Conservation (phyloP, 805 yeast species). For the Candida argentea region DNA sequence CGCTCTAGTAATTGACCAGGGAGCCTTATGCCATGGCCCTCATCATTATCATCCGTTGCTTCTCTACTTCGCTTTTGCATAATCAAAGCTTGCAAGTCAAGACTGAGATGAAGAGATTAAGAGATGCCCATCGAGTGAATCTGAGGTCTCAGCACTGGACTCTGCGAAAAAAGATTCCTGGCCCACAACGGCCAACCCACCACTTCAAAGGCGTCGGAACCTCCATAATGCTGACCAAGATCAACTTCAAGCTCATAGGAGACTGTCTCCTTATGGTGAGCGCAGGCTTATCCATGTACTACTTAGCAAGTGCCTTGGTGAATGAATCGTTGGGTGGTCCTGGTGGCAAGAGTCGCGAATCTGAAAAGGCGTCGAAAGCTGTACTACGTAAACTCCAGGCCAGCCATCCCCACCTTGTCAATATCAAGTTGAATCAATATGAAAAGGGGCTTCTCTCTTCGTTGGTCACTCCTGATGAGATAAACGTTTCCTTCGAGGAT, state of each 20-base stretch:
- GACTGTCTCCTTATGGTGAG: conserved; percentile 36
- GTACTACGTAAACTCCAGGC: conserved; percentile 25
- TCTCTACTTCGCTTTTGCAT: conserved; percentile 1
- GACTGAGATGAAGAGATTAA: not conserved
- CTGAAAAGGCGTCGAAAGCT: conserved; percentile 51
- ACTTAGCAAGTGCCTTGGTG: conserved; percentile 36
- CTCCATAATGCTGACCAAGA: no score
- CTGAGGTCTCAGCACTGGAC: no score
- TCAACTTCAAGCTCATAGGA: conserved; percentile 32
- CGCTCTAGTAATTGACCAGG: conserved; percentile 49
- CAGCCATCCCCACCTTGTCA: conserved; percentile 47
- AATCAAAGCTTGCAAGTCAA: not conserved
- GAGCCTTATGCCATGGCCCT: conserved; percentile 38
- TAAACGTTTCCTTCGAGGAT: conserved; percentile 64
- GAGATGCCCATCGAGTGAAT: not conserved
- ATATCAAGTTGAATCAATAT: conserved; percentile 52
- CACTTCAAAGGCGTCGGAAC: no score
- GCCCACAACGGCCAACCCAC: no score
- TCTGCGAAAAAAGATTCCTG: no score
- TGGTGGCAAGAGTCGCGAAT: conserved; percentile 39
- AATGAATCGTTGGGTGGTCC: conserved; percentile 25
- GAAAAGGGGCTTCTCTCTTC: conserved; percentile 70
- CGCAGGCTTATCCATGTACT: conserved; percentile 64
- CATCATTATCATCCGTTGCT: conserved; percentile 5
- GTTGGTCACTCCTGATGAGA: conserved; percentile 78